phyloP scores from a whole-genome alignment of 176 grass and related monocot genomes.

The Guadua angustifolia region DNA sequence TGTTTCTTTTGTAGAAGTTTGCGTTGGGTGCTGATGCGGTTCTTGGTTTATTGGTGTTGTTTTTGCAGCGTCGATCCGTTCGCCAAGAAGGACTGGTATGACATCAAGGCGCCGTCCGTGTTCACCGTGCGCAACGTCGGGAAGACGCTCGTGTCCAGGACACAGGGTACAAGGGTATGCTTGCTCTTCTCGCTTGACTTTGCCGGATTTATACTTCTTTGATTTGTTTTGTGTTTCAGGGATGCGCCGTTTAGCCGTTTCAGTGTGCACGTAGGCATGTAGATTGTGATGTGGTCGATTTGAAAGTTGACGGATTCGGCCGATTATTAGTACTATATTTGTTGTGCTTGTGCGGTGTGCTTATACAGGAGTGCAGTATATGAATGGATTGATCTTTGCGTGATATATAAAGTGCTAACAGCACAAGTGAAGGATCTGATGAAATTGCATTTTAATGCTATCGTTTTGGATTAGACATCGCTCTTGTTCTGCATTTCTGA shows the following conservation, averaged over 20 bases:
- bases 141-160: slow-evolving; percentile 95
- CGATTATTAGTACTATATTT: not conserved
- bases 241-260: not conserved
- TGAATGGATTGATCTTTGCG: not conserved
- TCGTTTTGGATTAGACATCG: too few species aligned
- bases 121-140: slow-evolving; percentile 72
- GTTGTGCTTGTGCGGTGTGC: not conserved
- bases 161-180: slow-evolving; percentile 87
- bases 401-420: not conserved
- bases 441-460: not conserved
- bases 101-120: slow-evolving; percentile 84
- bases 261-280: too few species aligned
- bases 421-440: not conserved
- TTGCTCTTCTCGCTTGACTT: not conserved
- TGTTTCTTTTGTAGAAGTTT: not conserved
- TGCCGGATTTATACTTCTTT: not conserved
- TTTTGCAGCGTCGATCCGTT: slow-evolving; percentile 80
- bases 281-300: not conserved
- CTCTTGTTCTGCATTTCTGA: not conserved
- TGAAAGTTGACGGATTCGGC: not conserved
- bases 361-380: not conserved
- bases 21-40: not conserved
- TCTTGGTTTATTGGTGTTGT: not conserved
- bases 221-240: not conserved
- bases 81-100: slow-evolving; percentile 91